These are phyloP conservation scores for Boletus vermiculosoides DNA, from an alignment of 768 basidiomycete genomes.

Conservation along the genomic window DNA sequence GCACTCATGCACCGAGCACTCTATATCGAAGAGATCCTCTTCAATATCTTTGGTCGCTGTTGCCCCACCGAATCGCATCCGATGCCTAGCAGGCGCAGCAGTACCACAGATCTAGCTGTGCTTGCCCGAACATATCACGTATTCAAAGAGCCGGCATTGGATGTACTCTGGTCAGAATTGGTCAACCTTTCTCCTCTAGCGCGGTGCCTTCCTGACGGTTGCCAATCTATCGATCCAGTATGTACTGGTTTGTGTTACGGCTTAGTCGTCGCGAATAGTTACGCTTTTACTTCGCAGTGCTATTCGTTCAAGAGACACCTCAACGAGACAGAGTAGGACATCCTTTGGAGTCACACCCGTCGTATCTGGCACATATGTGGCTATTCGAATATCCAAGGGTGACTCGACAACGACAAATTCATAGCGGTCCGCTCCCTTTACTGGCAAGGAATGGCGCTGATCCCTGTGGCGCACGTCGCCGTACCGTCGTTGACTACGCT, in stretches of 20 bases:
- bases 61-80: neutral
- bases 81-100: too few relatives aligned
- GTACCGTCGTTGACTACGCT: neutral
- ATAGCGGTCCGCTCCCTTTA: neutral
- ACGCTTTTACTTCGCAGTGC: neutral
- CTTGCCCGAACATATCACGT: slow-evolving; percentile 3
- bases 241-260: neutral
- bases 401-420: too few relatives aligned
- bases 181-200: neutral
- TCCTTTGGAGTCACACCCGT: neutral
- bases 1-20: slow-evolving; percentile 8
- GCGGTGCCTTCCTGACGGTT: slow-evolving; percentile 2
- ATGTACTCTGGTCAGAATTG: slow-evolving; percentile 9
- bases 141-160: slow-evolving; percentile 9
- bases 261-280: neutral
- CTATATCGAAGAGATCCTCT: slow-evolving; percentile 1
- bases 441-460: neutral
- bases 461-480: neutral
- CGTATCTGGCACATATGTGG: neutral
- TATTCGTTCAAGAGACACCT: neutral
- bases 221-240: neutral
- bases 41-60: neutral
- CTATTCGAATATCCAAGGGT: neutral
- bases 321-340: neutral
- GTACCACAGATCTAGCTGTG: neutral